Evolutionary conservation across 768 basidiomycete species (phyloP), one percentile per base, ranked within the genome.

Genomic region (Boletus vinaceobasis): DNA sequence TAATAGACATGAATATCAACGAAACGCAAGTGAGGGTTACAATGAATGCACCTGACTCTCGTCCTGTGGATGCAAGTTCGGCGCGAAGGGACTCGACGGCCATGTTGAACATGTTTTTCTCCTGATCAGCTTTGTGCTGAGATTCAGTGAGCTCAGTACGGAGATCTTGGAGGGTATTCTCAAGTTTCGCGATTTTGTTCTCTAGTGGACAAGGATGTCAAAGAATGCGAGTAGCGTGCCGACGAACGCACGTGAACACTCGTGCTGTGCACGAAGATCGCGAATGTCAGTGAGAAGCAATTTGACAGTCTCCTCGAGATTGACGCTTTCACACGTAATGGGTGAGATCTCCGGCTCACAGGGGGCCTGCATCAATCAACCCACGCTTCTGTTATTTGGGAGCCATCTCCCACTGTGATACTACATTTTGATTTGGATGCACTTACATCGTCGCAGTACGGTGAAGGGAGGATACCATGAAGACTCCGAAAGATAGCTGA

Each of bases 241-340:
- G 4, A 29, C 5, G 14, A 43, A 60, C 59, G 36, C 10, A 60
- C 59, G 27, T 13, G 59, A 50, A 10, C 23, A 38, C 42, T 50
- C 52, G 4, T 50, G 53, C 17, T 38, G 29, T 7, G 36, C 52
- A 29, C 42, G 48, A 50, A 60, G 58, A 14, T 33, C 11, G 8
- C 21, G 35, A n/a, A 55, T 15, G 9, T 60, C 35, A 7, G 31
- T 11, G 19, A 43, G 17, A 17, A 60, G 58, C 14, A 26, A 35
- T 43, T 44, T 42, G 7, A 50, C 4, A 5, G 38, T 54, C 11
- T 37, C 58, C 33, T 54, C 43, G 4, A 32, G 19, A 39, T 27
- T n/a, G 2, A 42, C 0, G 13, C 6, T 26, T 38, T 43, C 45
- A 11, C 0, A 19, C 19, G 15, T 19, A 13, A 13, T 7, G 8